Conservation (phyloP, 2,329 filamentous ascomycete genomes). For the Colletotrichum endophyticum region DNA sequence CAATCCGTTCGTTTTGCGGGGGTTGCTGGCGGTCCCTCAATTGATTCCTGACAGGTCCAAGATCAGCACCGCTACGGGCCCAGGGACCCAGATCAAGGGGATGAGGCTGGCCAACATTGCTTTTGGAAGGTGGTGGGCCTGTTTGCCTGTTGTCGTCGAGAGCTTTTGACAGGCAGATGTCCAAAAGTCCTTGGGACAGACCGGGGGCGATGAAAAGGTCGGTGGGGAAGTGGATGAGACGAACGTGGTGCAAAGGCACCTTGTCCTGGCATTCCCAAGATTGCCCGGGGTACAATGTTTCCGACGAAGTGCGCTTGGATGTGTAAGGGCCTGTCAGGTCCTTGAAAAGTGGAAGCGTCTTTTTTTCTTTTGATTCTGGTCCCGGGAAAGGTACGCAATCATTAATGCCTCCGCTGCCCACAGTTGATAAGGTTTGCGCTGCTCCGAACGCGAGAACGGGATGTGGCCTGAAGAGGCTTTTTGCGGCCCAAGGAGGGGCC, state of each 20-base stretch:
- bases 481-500: background rate
- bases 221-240: constrained; percentile 8
- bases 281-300: background rate
- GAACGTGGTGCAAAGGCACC: background rate
- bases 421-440: constrained; percentile 7
- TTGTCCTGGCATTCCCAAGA: background rate
- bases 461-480: background rate
- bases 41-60: background rate
- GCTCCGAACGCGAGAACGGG: background rate
- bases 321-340: background rate
- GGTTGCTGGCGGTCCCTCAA: background rate
- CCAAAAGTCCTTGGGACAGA: background rate
- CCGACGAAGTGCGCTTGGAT: background rate
- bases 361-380: background rate
- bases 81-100: background rate
- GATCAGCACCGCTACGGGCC: background rate
- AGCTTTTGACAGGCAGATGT: background rate
- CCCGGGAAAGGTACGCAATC: background rate
- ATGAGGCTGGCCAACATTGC: background rate
- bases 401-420: background rate
- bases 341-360: background rate
- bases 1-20: background rate
- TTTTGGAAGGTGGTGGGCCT: constrained; percentile 11
- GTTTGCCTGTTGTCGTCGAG: background rate
- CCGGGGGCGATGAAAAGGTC: background rate